A percentile compares a stretch with the other conserved stretches of the same genome.
Evolutionary conservation across 2,329 filamentous ascomycete genomes (phyloP).

Genomic region (Fusarium floridanum): DNA sequence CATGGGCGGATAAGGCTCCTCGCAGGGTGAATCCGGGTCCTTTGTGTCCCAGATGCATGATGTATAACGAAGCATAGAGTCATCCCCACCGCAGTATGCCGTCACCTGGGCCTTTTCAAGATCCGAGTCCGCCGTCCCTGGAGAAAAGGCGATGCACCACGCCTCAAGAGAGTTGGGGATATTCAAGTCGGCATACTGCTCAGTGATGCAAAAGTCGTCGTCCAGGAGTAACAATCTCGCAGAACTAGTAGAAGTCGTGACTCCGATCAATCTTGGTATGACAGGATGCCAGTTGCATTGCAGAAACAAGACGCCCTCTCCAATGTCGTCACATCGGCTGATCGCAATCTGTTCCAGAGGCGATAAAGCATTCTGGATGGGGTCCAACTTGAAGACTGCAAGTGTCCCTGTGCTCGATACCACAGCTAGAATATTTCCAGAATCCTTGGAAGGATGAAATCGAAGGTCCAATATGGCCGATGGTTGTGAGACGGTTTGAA

Average conservation of each 20-base stretch:
- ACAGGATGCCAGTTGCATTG: conserved; percentile 80
- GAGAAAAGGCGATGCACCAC: conserved; percentile 77
- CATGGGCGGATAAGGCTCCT: conserved; percentile 45
- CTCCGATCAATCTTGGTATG: conserved; percentile 67
- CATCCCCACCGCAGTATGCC: conserved; percentile 81
- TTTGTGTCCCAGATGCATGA: conserved; percentile 48
- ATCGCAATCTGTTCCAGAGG: conserved; percentile 58
- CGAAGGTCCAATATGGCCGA: conserved; percentile 88
- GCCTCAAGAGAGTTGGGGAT: conserved; percentile 73
- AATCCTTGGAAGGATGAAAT: conserved; percentile 70
- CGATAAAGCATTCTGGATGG: conserved; percentile 47
- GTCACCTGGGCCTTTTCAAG: conserved; percentile 50
- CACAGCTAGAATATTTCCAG: conserved; percentile 72
- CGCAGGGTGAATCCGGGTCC: conserved; percentile 19
- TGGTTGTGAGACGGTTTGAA: conserved; percentile 72
- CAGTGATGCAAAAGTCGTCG: conserved; percentile 55
- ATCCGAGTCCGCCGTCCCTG: conserved; percentile 39
- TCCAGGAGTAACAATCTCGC: conserved; percentile 69
- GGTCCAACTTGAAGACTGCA: conserved; percentile 70
- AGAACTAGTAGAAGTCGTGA: conserved; percentile 78
- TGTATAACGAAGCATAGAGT: conserved; percentile 70
- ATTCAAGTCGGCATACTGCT: conserved; percentile 51
- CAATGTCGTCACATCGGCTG: conserved; percentile 62
- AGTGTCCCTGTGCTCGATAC: conserved; percentile 83
- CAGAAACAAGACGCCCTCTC: conserved; percentile 73